Percentiles rank a stretch among this genome's conserved stretches.
These are phyloP conservation scores for Fusarium fracticaudum DNA, from an alignment of 2,329 filamentous ascomycete genomes.

Conservation along the genomic window DNA sequence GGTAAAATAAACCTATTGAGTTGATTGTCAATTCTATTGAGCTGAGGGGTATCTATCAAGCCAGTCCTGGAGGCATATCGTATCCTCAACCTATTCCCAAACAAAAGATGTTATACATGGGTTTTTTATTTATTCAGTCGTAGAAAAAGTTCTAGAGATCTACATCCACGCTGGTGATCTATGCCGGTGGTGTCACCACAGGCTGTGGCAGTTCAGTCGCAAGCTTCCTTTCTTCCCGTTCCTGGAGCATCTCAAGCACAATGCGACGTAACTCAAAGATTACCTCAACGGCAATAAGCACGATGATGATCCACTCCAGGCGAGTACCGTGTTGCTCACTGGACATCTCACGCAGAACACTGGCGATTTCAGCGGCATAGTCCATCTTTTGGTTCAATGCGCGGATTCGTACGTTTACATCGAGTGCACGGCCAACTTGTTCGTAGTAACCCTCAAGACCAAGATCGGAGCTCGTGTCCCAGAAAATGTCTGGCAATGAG, in stretches of 20 bases:
- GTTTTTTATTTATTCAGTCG: constrained; percentile 4
- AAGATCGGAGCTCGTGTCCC: constrained; percentile 90
- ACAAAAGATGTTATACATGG: constrained; percentile 1
- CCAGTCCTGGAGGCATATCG: neutral
- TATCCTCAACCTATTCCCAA: constrained; percentile 3
- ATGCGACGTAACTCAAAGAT: constrained; percentile 83
- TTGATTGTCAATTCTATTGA: constrained; percentile 35
- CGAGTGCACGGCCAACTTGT: constrained; percentile 87
- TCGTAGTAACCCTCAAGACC: constrained; percentile 96
- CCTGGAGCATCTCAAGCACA: constrained; percentile 67
- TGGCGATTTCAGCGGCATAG: constrained; percentile 95
- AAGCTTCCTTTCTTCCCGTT: constrained; percentile 50
- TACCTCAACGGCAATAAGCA: constrained; percentile 92
- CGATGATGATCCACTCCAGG: constrained; percentile 95
- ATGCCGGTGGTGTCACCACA: neutral
- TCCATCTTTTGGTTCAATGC: constrained; percentile 97
- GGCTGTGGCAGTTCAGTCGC: constrained; percentile 22
- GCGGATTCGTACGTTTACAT: constrained; percentile 90
- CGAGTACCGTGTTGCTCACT: constrained; percentile 90
- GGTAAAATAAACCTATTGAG: neutral
- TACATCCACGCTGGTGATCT: neutral
- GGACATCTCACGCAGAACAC: constrained; percentile 84
- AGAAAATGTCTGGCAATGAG: constrained; percentile 94
- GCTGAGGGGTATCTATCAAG: constrained; percentile 41
- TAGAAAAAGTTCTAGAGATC: constrained; percentile 1